Evolutionary conservation across 352 stramenopile genomes (phyloP).

Genomic region (Phytopythium kandeliae): DNA sequence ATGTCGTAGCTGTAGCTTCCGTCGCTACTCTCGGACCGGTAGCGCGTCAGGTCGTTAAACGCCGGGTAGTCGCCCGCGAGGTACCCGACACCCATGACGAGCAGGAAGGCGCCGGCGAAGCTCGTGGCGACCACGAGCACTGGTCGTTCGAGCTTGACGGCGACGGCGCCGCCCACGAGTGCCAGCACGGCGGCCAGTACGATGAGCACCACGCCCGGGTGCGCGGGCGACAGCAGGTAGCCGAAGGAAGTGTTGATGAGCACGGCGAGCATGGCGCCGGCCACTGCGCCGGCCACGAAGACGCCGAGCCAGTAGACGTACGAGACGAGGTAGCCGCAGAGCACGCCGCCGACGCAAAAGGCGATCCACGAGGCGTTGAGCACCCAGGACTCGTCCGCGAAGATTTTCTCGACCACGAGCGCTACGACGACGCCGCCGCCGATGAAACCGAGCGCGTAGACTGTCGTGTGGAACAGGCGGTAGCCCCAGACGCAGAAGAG

Average conservation of each 20-base stretch:
- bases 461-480: conserved; percentile 46
- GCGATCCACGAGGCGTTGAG: too few species aligned
- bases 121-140: conserved; percentile 54
- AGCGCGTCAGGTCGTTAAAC: conserved; percentile 28
- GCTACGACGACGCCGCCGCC: conserved; percentile 40
- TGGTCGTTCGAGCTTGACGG: conserved; percentile 37
- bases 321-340: conserved; percentile 28
- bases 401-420: conserved; percentile 38
- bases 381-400: conserved; percentile 13
- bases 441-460: conserved; percentile 59
- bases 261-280: conserved; percentile 33
- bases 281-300: conserved; percentile 27
- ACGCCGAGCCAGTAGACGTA: conserved; percentile 40
- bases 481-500: conserved; percentile 47
- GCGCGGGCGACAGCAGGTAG: conserved; percentile 42
- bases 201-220: conserved; percentile 33
- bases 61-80: conserved; percentile 51
- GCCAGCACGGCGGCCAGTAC: conserved; percentile 37
- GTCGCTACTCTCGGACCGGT: conserved; percentile 23
- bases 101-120: conserved; percentile 34
- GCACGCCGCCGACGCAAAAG: too few species aligned
- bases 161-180: conserved; percentile 34
- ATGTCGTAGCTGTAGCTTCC: conserved; percentile 40
- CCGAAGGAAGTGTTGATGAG: conserved; percentile 45
- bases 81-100: conserved; percentile 52